Percentiles rank a stretch among this genome's conserved stretches.
Evolutionary conservation across 805 yeast species (phyloP).

Genomic region (Metschnikowia santaceciliae): DNA sequence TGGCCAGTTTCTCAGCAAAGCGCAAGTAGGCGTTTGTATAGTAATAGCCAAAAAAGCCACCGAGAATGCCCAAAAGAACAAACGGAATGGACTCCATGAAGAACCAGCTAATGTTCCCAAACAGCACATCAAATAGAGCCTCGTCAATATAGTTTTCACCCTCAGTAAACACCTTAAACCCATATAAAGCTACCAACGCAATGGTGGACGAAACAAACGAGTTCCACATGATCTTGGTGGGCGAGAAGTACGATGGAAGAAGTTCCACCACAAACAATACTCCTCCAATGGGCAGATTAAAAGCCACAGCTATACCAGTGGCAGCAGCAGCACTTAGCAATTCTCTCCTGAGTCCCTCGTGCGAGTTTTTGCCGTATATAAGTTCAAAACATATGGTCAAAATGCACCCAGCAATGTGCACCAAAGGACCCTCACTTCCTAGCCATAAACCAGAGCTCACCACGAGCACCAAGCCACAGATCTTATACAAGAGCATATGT

Average conservation of each 20-base stretch:
- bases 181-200: conserved; percentile 56
- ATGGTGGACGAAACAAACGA: conserved; percentile 76
- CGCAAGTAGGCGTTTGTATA: conserved; percentile 47
- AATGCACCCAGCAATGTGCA: conserved; percentile 69
- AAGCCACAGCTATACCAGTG: conserved; percentile 81
- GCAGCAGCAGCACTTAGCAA: conserved; percentile 72
- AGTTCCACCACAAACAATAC: conserved; percentile 74
- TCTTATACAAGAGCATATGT: conserved; percentile 51
- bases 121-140: conserved; percentile 57
- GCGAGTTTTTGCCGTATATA: conserved; percentile 27
- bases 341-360: conserved; percentile 64
- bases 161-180: conserved; percentile 37
- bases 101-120: conserved; percentile 69
- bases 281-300: conserved; percentile 86
- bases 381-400: conserved; percentile 27
- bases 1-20: conserved; percentile 27
- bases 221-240: conserved; percentile 72
- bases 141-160: conserved; percentile 43
- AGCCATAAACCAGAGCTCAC: conserved; percentile 78
- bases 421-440: conserved; percentile 85
- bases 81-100: conserved; percentile 69
- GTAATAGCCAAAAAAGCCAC: conserved; percentile 62
- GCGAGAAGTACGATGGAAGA: conserved; percentile 58
- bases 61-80: conserved; percentile 61
- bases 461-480: conserved; percentile 55